Evolutionary conservation across 306 rosid species (phyloP), one percentile per base, ranked within the genome.

Genomic region (Phaseolus lunatus): DNA sequence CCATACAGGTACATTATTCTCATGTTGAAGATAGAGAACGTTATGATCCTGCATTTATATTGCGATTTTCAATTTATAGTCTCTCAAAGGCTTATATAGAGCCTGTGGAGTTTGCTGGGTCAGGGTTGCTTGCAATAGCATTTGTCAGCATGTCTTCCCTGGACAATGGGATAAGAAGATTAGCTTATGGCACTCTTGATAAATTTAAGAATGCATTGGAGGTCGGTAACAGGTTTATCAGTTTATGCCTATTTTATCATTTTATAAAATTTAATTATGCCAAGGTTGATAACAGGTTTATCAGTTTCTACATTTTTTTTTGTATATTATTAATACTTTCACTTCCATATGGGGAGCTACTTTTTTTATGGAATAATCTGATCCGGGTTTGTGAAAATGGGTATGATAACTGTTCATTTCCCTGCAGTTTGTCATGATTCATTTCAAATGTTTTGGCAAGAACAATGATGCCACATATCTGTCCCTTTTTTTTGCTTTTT

Each of bases 91-190:
- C 88, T 14, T 83, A 81, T 81, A 84, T 92, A 82, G 98, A 90
- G 81, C 93, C 96, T 13, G 75, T 86, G 81, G 98, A 94, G 81
- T 88, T 92, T 83, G 93, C 96, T 78, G 77, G 88, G 57, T 79
- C 91, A 86, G 93, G 98, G 45, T 89, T 94, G 87, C 98, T 94
- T 74, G 97, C 95, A 61, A 78, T 94, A 76, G 90, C 95, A 47
- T 90, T 94, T 78, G 85, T 86, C 68, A 82, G 97, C 82, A 76
- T 94, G 87, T 90, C 98, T 81, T 92, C 98, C 72, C 85, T 90
- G 35, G 86, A 90, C 66, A 76, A 59, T 3, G 88, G 83, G 69
- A 83, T 94, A 64, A 87, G 98, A 86, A 90, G 67, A 86, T 87
- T 90, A 87, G 96, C 93, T 73, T 89, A 89, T 16, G 86, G 79